These are phyloP conservation scores for Haplographium delicatum DNA, from an alignment of 495 filamentous ascomycete species.

Conservation along the genomic window DNA sequence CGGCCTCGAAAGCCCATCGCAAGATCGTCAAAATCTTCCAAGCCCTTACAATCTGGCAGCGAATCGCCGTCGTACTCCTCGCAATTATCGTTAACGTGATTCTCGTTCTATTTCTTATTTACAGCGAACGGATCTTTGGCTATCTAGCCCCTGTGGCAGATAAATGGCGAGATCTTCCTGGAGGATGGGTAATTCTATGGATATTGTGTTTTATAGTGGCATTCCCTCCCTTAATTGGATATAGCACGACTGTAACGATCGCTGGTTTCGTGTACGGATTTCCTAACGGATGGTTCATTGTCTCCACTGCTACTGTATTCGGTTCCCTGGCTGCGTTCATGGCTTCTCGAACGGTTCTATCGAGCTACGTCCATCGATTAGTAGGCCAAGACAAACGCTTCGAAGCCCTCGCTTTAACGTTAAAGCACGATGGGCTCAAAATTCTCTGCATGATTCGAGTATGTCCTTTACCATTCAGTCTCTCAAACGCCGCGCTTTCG, in stretches of 20 bases:
- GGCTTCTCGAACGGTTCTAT: constrained; percentile 70
- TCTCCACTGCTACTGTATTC: constrained; percentile 68
- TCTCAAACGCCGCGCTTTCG: constrained; percentile 89
- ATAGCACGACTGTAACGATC: constrained; percentile 79
- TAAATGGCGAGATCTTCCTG: constrained; percentile 61
- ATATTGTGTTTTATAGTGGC: constrained; percentile 67
- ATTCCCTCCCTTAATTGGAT: constrained; percentile 90
- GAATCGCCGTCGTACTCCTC: constrained; percentile 48
- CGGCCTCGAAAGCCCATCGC: constrained; percentile 36
- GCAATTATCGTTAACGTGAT: constrained; percentile 44
- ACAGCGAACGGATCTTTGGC: constrained; percentile 70
- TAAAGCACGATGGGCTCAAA: constrained; percentile 79
- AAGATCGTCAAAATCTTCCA: constrained; percentile 36
- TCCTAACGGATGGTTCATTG: constrained; percentile 85
- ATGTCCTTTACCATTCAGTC: constrained; percentile 89
- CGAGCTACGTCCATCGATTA: constrained; percentile 68
- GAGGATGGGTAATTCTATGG: constrained; percentile 80
- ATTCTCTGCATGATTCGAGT: constrained; percentile 88
- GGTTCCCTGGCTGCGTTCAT: constrained; percentile 77
- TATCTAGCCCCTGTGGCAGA: constrained; percentile 64
- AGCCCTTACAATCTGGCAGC: constrained; percentile 56
- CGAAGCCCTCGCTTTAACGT: constrained; percentile 52
- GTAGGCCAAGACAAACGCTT: constrained; percentile 77
- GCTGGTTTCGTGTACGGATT: constrained; percentile 93
- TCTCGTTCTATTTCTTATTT: constrained; percentile 63